Conservation (phyloP, 352 stramenopile genomes). For the Phytophthora pinifolia region DNA sequence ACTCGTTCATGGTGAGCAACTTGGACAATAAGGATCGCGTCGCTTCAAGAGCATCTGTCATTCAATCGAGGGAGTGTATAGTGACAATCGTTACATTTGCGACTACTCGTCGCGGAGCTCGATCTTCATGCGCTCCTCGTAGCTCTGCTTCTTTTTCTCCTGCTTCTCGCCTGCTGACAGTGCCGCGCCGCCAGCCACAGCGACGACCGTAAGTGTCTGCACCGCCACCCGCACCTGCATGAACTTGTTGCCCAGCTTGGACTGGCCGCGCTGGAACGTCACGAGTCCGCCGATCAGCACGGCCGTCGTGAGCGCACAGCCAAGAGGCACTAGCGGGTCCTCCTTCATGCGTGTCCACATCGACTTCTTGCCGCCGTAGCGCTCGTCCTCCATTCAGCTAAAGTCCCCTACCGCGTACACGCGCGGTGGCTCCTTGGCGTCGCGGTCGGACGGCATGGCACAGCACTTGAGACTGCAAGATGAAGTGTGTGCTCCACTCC, state of each 20-base stretch:
- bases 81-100: constrained; percentile 6
- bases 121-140: constrained; percentile 76
- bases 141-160: constrained; percentile 52
- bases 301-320: constrained; percentile 58
- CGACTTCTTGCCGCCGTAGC: constrained; percentile 55
- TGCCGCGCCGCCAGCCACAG: constrained; percentile 51
- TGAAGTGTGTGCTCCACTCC: too few species aligned
- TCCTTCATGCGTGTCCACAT: constrained; percentile 67
- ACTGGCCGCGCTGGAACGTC: constrained; percentile 73
- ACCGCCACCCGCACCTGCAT: constrained; percentile 80
- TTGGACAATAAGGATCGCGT: constrained; percentile 22
- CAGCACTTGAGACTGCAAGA: too few species aligned
- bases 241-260: constrained; percentile 79
- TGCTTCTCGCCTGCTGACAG: constrained; percentile 51
- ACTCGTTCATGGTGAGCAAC: constrained; percentile 53
- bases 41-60: constrained; percentile 27
- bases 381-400: constrained; percentile 63
- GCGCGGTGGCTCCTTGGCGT: constrained; percentile 15
- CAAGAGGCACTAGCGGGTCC: constrained; percentile 76
- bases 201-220: constrained; percentile 72
- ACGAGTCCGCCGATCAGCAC: constrained; percentile 69
- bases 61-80: background rate
- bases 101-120: constrained; percentile 36
- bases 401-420: constrained; percentile 58
- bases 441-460: constrained; percentile 14